Percentiles rank a stretch among this genome's conserved stretches.
These are phyloP conservation scores for Metschnikowia aberdeeniae DNA, from an alignment of 805 yeast genomes.

Conservation along the genomic window DNA sequence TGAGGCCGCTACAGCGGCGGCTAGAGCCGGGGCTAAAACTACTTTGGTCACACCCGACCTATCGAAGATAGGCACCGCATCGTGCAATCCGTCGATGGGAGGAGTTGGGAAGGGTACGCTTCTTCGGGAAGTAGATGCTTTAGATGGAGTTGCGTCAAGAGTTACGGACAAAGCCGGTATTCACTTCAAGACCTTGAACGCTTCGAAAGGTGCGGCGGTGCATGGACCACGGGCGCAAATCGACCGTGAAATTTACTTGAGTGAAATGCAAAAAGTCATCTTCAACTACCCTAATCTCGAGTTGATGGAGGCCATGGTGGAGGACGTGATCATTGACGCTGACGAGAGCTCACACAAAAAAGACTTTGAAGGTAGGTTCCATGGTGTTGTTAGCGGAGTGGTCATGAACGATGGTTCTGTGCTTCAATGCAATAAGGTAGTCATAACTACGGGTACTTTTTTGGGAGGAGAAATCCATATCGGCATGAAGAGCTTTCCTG, in stretches of 20 bases:
- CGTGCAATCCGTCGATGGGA: slow-evolving; percentile 97
- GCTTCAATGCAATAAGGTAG: slow-evolving; percentile 60
- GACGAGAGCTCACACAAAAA: slow-evolving; percentile 10
- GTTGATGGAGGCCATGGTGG: slow-evolving; percentile 71
- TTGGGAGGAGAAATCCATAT: slow-evolving; percentile 92
- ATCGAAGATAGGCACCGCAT: slow-evolving; percentile 82
- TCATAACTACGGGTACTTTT: slow-evolving; percentile 94
- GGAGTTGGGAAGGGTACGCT: slow-evolving; percentile 98
- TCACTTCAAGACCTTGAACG: slow-evolving; percentile 81
- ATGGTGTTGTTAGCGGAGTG: slow-evolving; percentile 62
- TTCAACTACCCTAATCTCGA: slow-evolving; percentile 51
- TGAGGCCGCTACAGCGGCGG: slow-evolving; percentile 93
- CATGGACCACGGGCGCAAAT: slow-evolving; percentile 99
- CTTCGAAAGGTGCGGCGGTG: slow-evolving; percentile 91
- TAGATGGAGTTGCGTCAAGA: slow-evolving; percentile 85
- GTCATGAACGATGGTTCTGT: slow-evolving; percentile 64
- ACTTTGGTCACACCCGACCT: slow-evolving; percentile 73
- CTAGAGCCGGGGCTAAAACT: slow-evolving; percentile 73
- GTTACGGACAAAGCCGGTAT: slow-evolving; percentile 93
- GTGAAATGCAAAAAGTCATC: slow-evolving; percentile 73
- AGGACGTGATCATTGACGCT: slow-evolving; percentile 68
- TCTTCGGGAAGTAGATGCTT: slow-evolving; percentile 88
- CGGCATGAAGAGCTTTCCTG: slow-evolving; percentile 74
- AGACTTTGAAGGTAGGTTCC: slow-evolving; percentile 35
- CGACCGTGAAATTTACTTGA: slow-evolving; percentile 73